These are phyloP conservation scores for Coprinopsis cinerea DNA, from an alignment of 768 basidiomycete species.

Conservation along the genomic window DNA sequence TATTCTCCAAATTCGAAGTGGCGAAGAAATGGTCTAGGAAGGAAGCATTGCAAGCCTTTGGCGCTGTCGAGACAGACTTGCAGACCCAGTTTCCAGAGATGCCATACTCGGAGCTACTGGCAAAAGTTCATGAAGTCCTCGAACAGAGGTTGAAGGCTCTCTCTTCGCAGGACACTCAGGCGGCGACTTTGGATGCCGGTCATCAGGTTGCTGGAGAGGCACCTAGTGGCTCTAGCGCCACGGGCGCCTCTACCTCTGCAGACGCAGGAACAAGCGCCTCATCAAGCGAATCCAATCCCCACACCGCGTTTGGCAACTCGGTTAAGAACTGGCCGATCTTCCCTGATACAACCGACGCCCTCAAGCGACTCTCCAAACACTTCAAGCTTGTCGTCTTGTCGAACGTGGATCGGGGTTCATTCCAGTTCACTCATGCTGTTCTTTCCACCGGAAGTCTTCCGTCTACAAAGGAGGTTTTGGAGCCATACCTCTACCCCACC, in stretches of 20 bases:
- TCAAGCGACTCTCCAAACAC: constrained; percentile 50
- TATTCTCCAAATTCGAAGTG: constrained; percentile 37
- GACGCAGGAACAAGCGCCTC: constrained; percentile 16
- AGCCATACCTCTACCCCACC: constrained; percentile 24
- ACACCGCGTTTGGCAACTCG: constrained; percentile 52
- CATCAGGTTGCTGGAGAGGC: constrained; percentile 8
- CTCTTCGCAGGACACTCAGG: constrained; percentile 15
- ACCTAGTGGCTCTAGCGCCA: no score
- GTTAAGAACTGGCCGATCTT: constrained; percentile 61
- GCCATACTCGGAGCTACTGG: constrained; percentile 58
- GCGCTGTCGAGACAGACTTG: constrained; percentile 48
- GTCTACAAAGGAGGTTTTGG: constrained; percentile 14
- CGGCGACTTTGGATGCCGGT: constrained; percentile 17
- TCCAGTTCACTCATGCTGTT: constrained; percentile 50
- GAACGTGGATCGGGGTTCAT: constrained; percentile 66
- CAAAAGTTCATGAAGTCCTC: constrained; percentile 36
- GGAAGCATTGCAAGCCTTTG: constrained; percentile 48
- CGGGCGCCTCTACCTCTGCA: constrained; percentile 6
- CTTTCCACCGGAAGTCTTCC: constrained; percentile 36
- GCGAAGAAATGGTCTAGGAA: constrained; percentile 40
- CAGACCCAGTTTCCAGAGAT: constrained; percentile 52
- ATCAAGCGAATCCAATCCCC: constrained; percentile 19
- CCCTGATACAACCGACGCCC: constrained; percentile 57
- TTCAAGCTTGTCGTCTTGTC: constrained; percentile 72
- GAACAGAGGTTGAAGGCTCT: constrained; percentile 30